These are phyloP conservation scores for Cordyceps militaris DNA, from an alignment of 2,329 filamentous ascomycete species.

Conservation along the genomic window DNA sequence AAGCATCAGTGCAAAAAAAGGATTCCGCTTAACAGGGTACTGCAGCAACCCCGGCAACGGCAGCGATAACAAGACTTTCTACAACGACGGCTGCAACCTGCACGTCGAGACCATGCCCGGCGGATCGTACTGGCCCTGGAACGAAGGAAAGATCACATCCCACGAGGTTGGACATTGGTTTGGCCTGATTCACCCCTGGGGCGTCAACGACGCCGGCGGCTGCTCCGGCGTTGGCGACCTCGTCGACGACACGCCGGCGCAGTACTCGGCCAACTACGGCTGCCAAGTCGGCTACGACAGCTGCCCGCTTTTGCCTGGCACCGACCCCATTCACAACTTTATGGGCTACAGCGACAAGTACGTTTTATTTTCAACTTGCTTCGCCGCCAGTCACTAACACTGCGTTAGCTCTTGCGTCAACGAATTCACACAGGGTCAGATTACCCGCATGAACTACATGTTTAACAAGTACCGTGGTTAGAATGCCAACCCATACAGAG, in stretches of 20 bases:
- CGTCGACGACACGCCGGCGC: background rate
- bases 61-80: constrained; percentile 25
- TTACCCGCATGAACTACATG: background rate
- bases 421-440: background rate
- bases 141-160: constrained; percentile 25
- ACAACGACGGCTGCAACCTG: constrained; percentile 34
- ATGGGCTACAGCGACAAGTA: constrained; percentile 28
- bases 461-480: background rate
- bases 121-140: constrained; percentile 26
- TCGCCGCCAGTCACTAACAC: background rate
- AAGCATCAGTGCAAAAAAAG: background rate
- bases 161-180: constrained; percentile 46
- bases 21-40: background rate
- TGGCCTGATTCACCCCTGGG: constrained; percentile 41
- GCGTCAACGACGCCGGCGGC: constrained; percentile 26
- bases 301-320: constrained; percentile 24
- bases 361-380: background rate
- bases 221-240: constrained; percentile 30
- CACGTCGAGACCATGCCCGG: constrained; percentile 30
- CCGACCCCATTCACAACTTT: constrained; percentile 32
- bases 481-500: too few species aligned
- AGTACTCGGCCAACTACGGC: constrained; percentile 18
- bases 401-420: background rate
- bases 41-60: background rate
- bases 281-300: constrained; percentile 31